Evolutionary conservation across 768 basidiomycete species (phyloP).

Genomic region (Hydnomerulius pinastri): DNA sequence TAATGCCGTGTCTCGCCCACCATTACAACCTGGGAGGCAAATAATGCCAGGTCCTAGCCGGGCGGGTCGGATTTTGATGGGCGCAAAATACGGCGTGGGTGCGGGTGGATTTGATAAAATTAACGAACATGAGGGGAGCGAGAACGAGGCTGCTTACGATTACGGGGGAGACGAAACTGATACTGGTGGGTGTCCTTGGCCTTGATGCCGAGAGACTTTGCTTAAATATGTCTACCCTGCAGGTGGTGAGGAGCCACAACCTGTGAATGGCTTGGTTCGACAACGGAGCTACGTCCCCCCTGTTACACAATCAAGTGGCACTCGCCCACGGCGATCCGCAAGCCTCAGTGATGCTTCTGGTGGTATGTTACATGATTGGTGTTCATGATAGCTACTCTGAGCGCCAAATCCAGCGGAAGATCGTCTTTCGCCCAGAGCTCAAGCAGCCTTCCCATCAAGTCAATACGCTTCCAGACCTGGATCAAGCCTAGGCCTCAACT

Average conservation of each 20-base stretch:
- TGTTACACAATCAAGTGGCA: constrained; percentile 40
- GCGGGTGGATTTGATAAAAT: constrained; percentile 48
- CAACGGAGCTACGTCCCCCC: constrained; percentile 29
- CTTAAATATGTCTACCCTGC: constrained; percentile 26
- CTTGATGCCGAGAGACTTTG: constrained; percentile 9
- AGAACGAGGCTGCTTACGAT: constrained; percentile 38
- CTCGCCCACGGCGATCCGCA: constrained; percentile 73
- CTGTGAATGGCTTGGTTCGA: constrained; percentile 24
- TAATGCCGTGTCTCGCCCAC: constrained; percentile 42
- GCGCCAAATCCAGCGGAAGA: constrained; percentile 27
- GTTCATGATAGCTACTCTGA: constrained; percentile 28
- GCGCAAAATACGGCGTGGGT: constrained; percentile 30
- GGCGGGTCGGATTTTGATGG: constrained; percentile 53
- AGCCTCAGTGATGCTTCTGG: constrained; percentile 67
- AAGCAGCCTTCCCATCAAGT: constrained; percentile 13
- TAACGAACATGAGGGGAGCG: constrained; percentile 44
- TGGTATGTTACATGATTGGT: constrained; percentile 24
- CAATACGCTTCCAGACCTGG: constrained; percentile 40
- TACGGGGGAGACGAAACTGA: constrained; percentile 42
- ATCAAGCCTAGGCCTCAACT: constrained; percentile 44
- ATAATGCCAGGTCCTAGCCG: constrained; percentile 47
- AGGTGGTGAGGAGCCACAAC: constrained; percentile 34
- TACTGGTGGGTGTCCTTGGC: constrained; percentile 31
- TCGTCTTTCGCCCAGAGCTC: constrained; percentile 23
- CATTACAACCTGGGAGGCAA: constrained; percentile 42